Base-by-base conservation (phyloP, 495 filamentous ascomycete genomes). In the Xeromyces bisporus region DNA sequence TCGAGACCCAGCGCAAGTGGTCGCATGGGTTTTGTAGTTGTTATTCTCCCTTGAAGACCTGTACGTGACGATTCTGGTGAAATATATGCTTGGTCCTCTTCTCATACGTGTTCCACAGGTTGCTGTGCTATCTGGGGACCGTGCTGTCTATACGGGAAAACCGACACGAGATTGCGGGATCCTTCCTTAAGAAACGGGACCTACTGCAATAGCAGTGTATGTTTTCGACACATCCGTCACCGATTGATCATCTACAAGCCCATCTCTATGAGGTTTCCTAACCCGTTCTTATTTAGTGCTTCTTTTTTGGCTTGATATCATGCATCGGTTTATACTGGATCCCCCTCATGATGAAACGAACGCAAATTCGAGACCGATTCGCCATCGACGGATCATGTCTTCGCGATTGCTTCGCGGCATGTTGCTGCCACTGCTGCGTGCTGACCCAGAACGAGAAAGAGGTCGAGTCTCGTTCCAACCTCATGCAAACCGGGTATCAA, bases 391-490 rank as follows among this genome's bases (percentile, higher is more conserved):
- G 71, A 18, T 60, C 57, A 30, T 53, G 46, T 6, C 52, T 50
- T 47, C 53, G 35, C 21, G 72, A 75, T 41, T 69, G 56, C 45
- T 56, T 62, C 31, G 42, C 48, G 11, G 42, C 53, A 18, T 68
- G 45, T 52, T 74, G 60, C 51, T 67, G 60, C 35, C 27, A 39
- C 28, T 60, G 66, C 36, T 77, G 72, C 53, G 53, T 53, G 7
- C 37, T 70, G 23, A 51, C 66, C 14, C 69, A 72, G 42, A 44
- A 64, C 7, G 64, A 71, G 32, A 69, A 71, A 48, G 69, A 74
- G 37, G 41, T 64, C 11, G 40, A 44, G 23, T 20, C 28, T 9
- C 41, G 41, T 32, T 29, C 38, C 2, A 31, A 21, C 8, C 18
- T 23, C 10, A 15, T 37, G 8, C 30, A 36, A 28, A 32, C 15